Conservation (phyloP, 768 basidiomycete species). For the Daedaleopsis nitida region DNA sequence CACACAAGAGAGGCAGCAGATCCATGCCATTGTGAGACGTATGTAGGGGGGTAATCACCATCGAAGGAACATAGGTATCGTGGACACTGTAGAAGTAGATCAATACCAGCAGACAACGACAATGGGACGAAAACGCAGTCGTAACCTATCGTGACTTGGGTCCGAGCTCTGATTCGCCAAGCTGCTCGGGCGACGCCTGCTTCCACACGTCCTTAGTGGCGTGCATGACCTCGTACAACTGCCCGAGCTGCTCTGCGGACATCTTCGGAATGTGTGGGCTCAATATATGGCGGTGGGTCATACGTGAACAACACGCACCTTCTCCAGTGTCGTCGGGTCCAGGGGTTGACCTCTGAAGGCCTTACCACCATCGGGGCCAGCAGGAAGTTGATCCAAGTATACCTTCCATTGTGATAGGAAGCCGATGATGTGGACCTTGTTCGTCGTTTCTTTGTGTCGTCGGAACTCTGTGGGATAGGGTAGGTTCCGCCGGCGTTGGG, state of each 20-base stretch:
- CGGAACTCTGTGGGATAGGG: conserved; percentile 71
- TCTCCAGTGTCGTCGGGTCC: conserved; percentile 73
- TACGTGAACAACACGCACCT: conserved; percentile 44
- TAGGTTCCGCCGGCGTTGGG: background rate
- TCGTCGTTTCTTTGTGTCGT: conserved; percentile 73
- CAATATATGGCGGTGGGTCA: background rate
- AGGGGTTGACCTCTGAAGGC: conserved; percentile 66
- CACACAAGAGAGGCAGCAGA: too few species aligned
- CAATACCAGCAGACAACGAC: background rate
- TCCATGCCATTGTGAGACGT: too few species aligned
- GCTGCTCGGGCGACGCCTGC: conserved; percentile 33
- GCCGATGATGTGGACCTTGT: conserved; percentile 90
- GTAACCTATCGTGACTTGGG: background rate
- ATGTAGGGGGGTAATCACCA: too few species aligned
- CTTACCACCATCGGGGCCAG: conserved; percentile 40
- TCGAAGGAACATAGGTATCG: background rate
- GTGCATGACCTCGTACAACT: conserved; percentile 94
- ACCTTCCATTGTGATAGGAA: conserved; percentile 96
- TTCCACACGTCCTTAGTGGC: conserved; percentile 90
- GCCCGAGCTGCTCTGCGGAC: conserved; percentile 88
- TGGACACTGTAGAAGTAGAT: background rate
- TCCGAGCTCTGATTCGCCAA: background rate
- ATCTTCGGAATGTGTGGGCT: conserved; percentile 49
- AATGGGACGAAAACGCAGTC: background rate
- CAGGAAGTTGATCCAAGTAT: conserved; percentile 77